phyloP scores from a whole-genome alignment of 1,284 basidiomycete species.

The Crucibulum parvulum region DNA sequence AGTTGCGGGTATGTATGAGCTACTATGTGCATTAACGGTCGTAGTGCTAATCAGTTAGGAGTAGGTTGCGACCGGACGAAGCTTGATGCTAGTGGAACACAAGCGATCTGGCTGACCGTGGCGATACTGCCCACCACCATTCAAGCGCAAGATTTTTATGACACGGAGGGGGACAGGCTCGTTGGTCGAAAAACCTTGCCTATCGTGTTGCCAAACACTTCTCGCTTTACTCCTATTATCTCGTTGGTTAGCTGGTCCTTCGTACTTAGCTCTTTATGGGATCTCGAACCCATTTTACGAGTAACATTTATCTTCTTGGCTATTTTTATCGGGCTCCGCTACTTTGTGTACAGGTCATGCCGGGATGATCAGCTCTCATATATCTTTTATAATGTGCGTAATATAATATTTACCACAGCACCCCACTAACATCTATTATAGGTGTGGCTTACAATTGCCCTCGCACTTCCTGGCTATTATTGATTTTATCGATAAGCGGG shows the following conservation, averaged over 20 bases:
- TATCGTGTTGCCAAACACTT: constrained; percentile 34
- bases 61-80: constrained; percentile 11
- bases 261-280: constrained; percentile 21
- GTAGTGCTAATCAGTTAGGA: constrained; percentile 27
- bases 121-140: constrained; percentile 33
- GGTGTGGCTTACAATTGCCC: background rate
- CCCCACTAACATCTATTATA: background rate
- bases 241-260: constrained; percentile 28
- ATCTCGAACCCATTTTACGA: constrained; percentile 10
- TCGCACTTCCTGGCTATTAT: background rate
- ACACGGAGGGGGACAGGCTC: constrained; percentile 42
- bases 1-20: constrained; percentile 25
- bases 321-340: constrained; percentile 24
- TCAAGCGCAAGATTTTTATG: constrained; percentile 48
- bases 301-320: constrained; percentile 18
- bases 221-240: constrained; percentile 27
- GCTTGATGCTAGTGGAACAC: constrained; percentile 12
- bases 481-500: too few relatives aligned
- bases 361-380: constrained; percentile 29
- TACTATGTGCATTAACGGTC: constrained; percentile 23
- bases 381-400: constrained; percentile 27
- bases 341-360: constrained; percentile 18
- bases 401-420: background rate
- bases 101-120: constrained; percentile 30
- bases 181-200: constrained; percentile 48